These are phyloP conservation scores for Calonectria honghensis DNA, from an alignment of 2,329 filamentous ascomycete species.

Conservation along the genomic window DNA sequence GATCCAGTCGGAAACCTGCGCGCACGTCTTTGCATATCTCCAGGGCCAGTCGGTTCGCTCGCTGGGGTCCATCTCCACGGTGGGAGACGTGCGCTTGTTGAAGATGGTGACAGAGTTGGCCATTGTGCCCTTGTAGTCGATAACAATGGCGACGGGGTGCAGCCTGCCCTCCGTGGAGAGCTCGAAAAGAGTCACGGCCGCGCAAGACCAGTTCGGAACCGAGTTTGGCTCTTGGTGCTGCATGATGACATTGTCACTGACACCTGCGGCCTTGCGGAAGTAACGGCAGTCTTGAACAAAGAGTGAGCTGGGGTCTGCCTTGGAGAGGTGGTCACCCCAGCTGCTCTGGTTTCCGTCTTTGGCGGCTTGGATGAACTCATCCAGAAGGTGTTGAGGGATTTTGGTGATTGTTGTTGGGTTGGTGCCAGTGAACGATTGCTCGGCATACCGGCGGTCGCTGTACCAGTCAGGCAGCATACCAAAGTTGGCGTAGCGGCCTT, in stretches of 20 bases:
- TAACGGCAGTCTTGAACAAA: slow-evolving; percentile 67
- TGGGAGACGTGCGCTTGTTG: slow-evolving; percentile 64
- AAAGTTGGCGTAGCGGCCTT: slow-evolving; percentile 52
- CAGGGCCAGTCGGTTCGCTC: slow-evolving; percentile 66
- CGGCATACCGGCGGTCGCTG: slow-evolving; percentile 65
- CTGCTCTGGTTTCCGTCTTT: slow-evolving; percentile 57
- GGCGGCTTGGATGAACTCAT: slow-evolving; percentile 61
- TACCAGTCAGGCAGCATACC: slow-evolving; percentile 64
- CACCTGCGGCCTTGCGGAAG: slow-evolving; percentile 61
- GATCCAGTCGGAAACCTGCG: slow-evolving; percentile 68
- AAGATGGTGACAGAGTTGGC: slow-evolving; percentile 68
- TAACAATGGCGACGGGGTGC: slow-evolving; percentile 68
- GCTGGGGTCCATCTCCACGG: slow-evolving; percentile 47
- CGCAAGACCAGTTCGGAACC: slow-evolving; percentile 60
- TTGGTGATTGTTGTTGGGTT: slow-evolving; percentile 68
- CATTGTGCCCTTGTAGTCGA: slow-evolving; percentile 66
- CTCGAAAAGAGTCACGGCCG: slow-evolving; percentile 65
- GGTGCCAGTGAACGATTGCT: slow-evolving; percentile 66
- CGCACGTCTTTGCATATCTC: slow-evolving; percentile 71
- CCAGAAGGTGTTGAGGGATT: slow-evolving; percentile 57
- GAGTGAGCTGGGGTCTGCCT: slow-evolving; percentile 57
- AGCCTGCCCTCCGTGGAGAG: slow-evolving; percentile 66
- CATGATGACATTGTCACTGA: slow-evolving; percentile 52
- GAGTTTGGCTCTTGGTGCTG: slow-evolving; percentile 54
- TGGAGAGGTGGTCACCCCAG: slow-evolving; percentile 56